Evolutionary conservation across 2,329 filamentous ascomycete species (phyloP).

Genomic region (Mycosphaerella sp.): DNA sequence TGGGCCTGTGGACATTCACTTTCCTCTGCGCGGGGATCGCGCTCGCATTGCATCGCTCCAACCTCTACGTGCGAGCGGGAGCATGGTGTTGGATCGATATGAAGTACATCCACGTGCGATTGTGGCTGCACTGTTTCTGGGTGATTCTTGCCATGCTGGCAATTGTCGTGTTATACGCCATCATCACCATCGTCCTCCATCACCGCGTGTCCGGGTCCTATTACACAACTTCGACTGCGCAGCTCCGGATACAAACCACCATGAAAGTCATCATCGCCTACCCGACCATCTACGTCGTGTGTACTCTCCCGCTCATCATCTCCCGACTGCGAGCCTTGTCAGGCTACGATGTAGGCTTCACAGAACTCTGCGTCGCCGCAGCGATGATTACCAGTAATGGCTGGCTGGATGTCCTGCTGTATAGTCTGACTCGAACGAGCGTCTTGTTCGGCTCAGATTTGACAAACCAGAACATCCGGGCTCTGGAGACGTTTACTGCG

Average conservation of each 20-base stretch:
- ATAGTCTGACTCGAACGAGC: conserved; percentile 49
- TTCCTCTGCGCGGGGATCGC: conserved; percentile 51
- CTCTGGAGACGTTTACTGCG: conserved; percentile 22
- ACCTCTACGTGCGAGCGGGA: conserved; percentile 56
- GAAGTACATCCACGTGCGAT: conserved; percentile 47
- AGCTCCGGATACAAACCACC: conserved; percentile 35
- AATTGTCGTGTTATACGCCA: conserved; percentile 44
- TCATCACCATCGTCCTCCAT: conserved; percentile 38
- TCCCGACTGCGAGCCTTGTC: conserved; percentile 58
- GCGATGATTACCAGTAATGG: conserved; percentile 53
- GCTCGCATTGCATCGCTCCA: conserved; percentile 37
- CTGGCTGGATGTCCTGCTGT: conserved; percentile 52
- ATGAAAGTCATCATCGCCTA: conserved; percentile 57
- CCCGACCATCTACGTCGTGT: conserved; percentile 60
- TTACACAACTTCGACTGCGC: conserved; percentile 34
- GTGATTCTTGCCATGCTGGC: conserved; percentile 51
- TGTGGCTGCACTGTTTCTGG: conserved; percentile 59
- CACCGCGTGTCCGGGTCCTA: conserved; percentile 33
- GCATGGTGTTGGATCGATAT: conserved; percentile 61
- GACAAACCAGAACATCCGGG: conserved; percentile 26
- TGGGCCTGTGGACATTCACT: conserved; percentile 52
- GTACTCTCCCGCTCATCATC: conserved; percentile 58
- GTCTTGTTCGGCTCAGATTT: conserved; percentile 48
- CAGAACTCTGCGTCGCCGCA: conserved; percentile 46
- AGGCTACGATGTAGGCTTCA: conserved; percentile 35